Base-by-base conservation (phyloP, 1,284 basidiomycete genomes). In the Boletus mariae region DNA sequence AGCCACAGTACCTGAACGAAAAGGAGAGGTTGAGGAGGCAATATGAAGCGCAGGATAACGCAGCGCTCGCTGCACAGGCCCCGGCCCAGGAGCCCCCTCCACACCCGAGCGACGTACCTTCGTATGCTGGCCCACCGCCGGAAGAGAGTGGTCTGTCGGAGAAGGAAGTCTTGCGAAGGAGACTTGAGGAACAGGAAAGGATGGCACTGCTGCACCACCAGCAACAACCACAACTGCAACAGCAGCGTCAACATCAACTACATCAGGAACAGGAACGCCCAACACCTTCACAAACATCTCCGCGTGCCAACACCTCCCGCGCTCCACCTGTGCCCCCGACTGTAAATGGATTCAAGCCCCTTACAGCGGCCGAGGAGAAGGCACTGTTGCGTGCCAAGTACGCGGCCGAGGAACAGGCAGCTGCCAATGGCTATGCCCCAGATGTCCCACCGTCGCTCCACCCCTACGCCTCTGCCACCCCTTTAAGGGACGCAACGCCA, bases 331-430 rank as follows among this genome's bases (percentile, higher is more conserved):
- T 58, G 1, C 60, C 65, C 5, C 60, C 66, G 4, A 46, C 47
- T 1, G 26, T 59, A 45, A 61, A 65, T 57, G 35, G 67, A 53
- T 40, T 64, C 61, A 49, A 64, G 31, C 71, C 82, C 1, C 64
- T 90, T 56, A 85, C 82, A 4, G 89, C 89, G 5, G 82, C 80
- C 1, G 87, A 91, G 61, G 89, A 92, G 69, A 91, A 91, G 69
- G 86, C 86, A 15, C 68, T 80, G 51, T 66, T 91, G 20, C 75
- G 72, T 42, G 84, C 84, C 2, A 79, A 76, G 64, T 87, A 80
- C 57, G 86, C 81, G 31, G 77, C 77, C 0, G 80, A 84, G 58
- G 79, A 75, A 72, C 58, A 64, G 0, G 34, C 17, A 60, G 7
- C 60, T 52, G 12, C 3, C 2, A 61, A 57, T 15, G 64, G 49